phyloP scores from a whole-genome alignment of 495 filamentous ascomycete genomes.

The Aspergillus bridgeri region DNA sequence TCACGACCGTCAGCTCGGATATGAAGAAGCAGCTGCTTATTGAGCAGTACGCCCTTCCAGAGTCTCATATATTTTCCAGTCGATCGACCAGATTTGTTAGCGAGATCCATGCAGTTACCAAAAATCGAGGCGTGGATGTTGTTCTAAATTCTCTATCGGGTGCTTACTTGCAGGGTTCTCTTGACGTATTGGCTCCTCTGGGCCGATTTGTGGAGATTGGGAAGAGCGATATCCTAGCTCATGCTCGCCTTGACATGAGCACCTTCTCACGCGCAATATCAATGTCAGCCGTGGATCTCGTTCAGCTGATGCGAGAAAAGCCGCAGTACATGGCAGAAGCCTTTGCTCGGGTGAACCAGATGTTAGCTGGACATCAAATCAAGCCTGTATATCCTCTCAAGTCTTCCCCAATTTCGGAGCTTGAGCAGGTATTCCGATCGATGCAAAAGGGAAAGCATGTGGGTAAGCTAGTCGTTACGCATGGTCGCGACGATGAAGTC shows the following conservation, averaged over 20 bases:
- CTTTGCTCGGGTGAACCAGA: conserved; percentile 5
- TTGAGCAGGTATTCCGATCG: conserved; percentile 51
- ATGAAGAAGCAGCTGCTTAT: conserved; percentile 52
- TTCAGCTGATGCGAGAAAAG: conserved; percentile 19
- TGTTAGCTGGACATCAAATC: conserved; percentile 9
- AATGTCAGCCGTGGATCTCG: conserved; percentile 25
- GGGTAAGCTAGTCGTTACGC: conserved; percentile 57
- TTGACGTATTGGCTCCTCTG: conserved; percentile 40
- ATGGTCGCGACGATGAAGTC: conserved; percentile 18
- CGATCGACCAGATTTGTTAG: conserved; percentile 37
- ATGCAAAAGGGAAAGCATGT: conserved; percentile 52
- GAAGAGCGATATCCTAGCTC: too few relatives aligned
- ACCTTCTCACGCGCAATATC: conserved; percentile 22
- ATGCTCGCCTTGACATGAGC: too few relatives aligned
- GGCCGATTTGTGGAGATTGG: conserved; percentile 54
- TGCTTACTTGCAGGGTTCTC: conserved; percentile 34
- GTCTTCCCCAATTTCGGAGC: conserved; percentile 34
- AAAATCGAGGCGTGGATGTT: conserved; percentile 51
- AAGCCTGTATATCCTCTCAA: conserved; percentile 30
- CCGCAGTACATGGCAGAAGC: neutral
- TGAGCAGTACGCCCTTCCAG: conserved; percentile 46
- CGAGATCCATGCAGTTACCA: conserved; percentile 37
- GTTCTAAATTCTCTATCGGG: conserved; percentile 49
- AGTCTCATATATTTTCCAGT: conserved; percentile 56
- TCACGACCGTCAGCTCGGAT: conserved; percentile 50